Percentiles rank a stretch among this genome's conserved stretches.
Evolutionary conservation across 257 asterid species (phyloP).

Genomic region (Misopates orontium): DNA sequence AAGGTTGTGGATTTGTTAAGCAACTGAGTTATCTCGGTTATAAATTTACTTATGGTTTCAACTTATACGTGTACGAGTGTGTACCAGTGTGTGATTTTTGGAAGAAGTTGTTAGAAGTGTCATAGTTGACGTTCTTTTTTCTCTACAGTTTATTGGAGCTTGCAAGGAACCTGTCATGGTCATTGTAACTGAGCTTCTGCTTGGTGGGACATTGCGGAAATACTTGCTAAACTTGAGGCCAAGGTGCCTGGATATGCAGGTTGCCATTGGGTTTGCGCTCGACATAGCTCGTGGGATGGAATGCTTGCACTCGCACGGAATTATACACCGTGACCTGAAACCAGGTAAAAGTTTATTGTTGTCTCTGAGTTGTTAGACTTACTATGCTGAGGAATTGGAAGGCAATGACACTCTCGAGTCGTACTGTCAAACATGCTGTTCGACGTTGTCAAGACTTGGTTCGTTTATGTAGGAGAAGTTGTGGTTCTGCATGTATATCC

Average conservation of each 20-base stretch:
- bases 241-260: constrained; percentile 61
- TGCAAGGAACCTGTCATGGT: constrained; percentile 89
- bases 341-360: constrained; percentile 53
- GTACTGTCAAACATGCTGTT: background rate
- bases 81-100: background rate
- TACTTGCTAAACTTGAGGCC: constrained; percentile 69
- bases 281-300: constrained; percentile 90
- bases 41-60: background rate
- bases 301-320: constrained; percentile 85
- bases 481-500: too few species aligned
- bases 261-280: constrained; percentile 79
- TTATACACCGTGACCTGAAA: constrained; percentile 81
- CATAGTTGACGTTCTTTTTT: background rate
- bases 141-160: constrained; percentile 76
- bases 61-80: background rate
- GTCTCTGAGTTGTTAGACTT: background rate
- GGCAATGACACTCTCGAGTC: background rate
- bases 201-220: constrained; percentile 78
- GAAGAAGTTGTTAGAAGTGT: background rate
- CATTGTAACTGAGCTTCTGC: constrained; percentile 76
- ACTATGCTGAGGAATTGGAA: background rate
- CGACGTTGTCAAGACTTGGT: background rate
- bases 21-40: background rate
- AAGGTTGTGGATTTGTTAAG: constrained; percentile 49
- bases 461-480: too few species aligned